Evolutionary conservation across 2,329 filamentous ascomycete species (phyloP).

Genomic region (Ustulina deusta): DNA sequence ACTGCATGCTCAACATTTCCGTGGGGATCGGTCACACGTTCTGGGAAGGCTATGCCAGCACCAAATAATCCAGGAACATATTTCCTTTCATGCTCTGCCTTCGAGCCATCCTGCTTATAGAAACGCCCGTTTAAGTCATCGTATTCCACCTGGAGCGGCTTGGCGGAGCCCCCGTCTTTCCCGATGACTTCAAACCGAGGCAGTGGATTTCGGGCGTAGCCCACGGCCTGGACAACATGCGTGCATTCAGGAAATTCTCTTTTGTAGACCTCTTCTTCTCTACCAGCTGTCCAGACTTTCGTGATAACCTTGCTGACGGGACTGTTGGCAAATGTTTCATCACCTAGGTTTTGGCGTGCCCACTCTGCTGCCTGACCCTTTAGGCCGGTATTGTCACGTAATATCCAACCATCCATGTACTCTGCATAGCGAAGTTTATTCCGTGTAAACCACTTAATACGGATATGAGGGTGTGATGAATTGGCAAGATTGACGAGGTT

Average conservation of each 20-base stretch:
- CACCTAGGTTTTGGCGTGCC: slow-evolving; percentile 69
- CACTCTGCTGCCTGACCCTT: slow-evolving; percentile 72
- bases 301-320: slow-evolving; percentile 60
- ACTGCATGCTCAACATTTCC: slow-evolving; percentile 73
- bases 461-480: slow-evolving; percentile 64
- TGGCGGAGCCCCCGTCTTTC: slow-evolving; percentile 50
- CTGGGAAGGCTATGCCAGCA: slow-evolving; percentile 73
- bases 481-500: slow-evolving; percentile 68
- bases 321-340: slow-evolving; percentile 58
- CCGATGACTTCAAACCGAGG: slow-evolving; percentile 56
- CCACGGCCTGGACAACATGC: slow-evolving; percentile 69
- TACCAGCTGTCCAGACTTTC: slow-evolving; percentile 59
- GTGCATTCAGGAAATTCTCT: slow-evolving; percentile 62
- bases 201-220: slow-evolving; percentile 64
- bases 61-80: slow-evolving; percentile 67
- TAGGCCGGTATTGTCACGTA: slow-evolving; percentile 73
- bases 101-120: slow-evolving; percentile 54
- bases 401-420: slow-evolving; percentile 72
- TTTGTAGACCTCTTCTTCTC: slow-evolving; percentile 59
- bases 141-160: slow-evolving; percentile 44
- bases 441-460: slow-evolving; percentile 72
- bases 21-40: slow-evolving; percentile 69
- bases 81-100: slow-evolving; percentile 47
- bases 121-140: slow-evolving; percentile 59
- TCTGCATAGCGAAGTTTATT: slow-evolving; percentile 71